Conservation (phyloP, 1,139 yeast genomes). For the Saccharomyces hybrid region DNA sequence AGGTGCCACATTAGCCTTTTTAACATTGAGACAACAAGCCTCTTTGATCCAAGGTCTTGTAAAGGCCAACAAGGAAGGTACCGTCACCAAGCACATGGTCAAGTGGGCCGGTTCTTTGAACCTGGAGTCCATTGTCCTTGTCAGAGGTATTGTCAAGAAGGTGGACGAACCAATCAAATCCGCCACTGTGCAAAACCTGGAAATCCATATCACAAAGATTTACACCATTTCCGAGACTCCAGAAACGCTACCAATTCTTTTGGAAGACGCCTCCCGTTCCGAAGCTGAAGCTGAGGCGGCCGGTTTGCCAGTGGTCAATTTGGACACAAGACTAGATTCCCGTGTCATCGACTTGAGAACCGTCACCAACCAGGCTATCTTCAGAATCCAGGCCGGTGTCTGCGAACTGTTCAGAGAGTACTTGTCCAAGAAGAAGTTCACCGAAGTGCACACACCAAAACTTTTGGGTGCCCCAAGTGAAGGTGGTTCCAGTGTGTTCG, state of each 20-base stretch:
- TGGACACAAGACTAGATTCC: constrained; percentile 91
- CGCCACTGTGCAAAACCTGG: constrained; percentile 87
- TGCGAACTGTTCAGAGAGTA: constrained; percentile 85
- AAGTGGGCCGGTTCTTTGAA: constrained; percentile 87
- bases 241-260: constrained; percentile 81
- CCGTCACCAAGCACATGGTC: constrained; percentile 88
- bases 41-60: constrained; percentile 76
- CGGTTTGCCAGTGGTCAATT: constrained; percentile 86
- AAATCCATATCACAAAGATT: constrained; percentile 67
- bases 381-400: constrained; percentile 87
- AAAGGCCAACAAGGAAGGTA: constrained; percentile 46
- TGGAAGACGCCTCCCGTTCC: constrained; percentile 93
- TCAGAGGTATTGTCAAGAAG: constrained; percentile 74
- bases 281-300: constrained; percentile 92
- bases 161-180: constrained; percentile 84
- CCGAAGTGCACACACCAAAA: constrained; percentile 94
- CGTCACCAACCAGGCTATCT: constrained; percentile 93
- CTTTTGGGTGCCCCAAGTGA: constrained; percentile 92
- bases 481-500: constrained; percentile 96
- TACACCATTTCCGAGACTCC: constrained; percentile 82
- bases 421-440: constrained; percentile 56
- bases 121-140: constrained; percentile 85
- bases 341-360: constrained; percentile 96
- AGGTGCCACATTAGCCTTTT: constrained; percentile 88
- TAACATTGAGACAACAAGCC: constrained; percentile 85